Evolutionary conservation across 768 basidiomycete genomes (phyloP).

Genomic region (Kwoniella sp.): DNA sequence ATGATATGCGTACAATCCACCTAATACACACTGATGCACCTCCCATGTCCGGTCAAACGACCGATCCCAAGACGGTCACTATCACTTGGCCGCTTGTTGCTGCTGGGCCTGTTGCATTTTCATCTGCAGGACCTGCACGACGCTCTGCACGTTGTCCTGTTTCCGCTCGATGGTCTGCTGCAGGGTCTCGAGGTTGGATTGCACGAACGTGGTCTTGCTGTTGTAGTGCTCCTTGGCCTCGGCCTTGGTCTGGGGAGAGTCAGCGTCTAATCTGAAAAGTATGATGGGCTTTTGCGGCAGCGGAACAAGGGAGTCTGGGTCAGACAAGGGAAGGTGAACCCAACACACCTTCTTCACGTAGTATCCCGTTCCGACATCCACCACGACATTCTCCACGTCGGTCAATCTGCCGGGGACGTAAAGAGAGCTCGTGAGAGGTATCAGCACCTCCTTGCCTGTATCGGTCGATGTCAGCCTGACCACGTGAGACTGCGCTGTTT

Average conservation of each 20-base stretch:
- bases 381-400: conserved; percentile 78
- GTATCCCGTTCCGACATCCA: conserved; percentile 95
- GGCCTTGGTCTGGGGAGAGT: conserved; percentile 60
- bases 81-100: conserved; percentile 7
- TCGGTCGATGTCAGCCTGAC: conserved; percentile 6
- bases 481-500: background rate
- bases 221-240: conserved; percentile 79
- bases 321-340: background rate
- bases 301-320: background rate
- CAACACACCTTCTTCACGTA: conserved; percentile 80
- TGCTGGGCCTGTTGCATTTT: conserved; percentile 53
- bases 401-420: conserved; percentile 88
- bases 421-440: conserved; percentile 88
- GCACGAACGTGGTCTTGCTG: conserved; percentile 74
- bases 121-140: conserved; percentile 68
- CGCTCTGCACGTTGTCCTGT: conserved; percentile 76
- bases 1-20: too few species aligned
- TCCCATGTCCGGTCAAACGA: background rate
- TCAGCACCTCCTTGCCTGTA: conserved; percentile 78
- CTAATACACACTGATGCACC: background rate
- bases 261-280: too few species aligned
- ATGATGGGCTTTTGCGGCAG: background rate
- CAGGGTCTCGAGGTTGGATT: conserved; percentile 73
- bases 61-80: too few species aligned
- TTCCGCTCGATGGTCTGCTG: conserved; percentile 88